Conservation (phyloP, 2,329 filamentous ascomycete species). For the Neocatenulostroma microsporum region DNA sequence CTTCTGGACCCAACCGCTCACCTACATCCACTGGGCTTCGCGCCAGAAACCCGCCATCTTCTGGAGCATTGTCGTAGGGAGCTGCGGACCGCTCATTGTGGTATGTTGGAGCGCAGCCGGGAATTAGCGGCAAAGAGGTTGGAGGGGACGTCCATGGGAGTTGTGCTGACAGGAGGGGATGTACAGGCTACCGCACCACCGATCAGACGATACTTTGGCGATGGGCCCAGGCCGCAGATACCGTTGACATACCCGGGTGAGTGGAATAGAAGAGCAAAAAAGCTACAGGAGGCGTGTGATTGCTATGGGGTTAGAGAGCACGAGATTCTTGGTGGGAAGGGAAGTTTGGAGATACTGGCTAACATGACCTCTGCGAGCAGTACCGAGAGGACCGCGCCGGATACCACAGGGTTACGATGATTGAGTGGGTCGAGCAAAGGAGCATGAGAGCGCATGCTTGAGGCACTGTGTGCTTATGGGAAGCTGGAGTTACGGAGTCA, state of each 20-base stretch:
- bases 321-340: too few relatives aligned
- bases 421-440: slow-evolving; percentile 14
- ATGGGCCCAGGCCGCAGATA: slow-evolving; percentile 62
- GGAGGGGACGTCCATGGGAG: too few relatives aligned
- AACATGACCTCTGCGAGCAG: too few relatives aligned
- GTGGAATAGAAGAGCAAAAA: too few relatives aligned
- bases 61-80: slow-evolving; percentile 72
- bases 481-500: slow-evolving; percentile 2
- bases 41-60: slow-evolving; percentile 87
- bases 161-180: too few relatives aligned
- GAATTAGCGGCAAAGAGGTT: too few relatives aligned
- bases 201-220: slow-evolving; percentile 63
- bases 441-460: too few relatives aligned
- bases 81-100: slow-evolving; percentile 62
- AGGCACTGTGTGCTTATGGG: not conserved
- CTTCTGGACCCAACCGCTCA: slow-evolving; percentile 78
- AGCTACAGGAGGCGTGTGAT: too few relatives aligned
- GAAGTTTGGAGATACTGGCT: too few relatives aligned
- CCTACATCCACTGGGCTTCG: slow-evolving; percentile 80
- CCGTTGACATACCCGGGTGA: slow-evolving; percentile 89
- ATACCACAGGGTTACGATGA: slow-evolving; percentile 43
- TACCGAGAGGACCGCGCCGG: slow-evolving; percentile 41
- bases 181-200: slow-evolving; percentile 57
- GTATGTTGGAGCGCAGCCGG: slow-evolving; percentile 20
- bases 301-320: too few relatives aligned